phyloP scores from a whole-genome alignment of 176 grass and related monocot species.

The Microstegium vimineum region DNA sequence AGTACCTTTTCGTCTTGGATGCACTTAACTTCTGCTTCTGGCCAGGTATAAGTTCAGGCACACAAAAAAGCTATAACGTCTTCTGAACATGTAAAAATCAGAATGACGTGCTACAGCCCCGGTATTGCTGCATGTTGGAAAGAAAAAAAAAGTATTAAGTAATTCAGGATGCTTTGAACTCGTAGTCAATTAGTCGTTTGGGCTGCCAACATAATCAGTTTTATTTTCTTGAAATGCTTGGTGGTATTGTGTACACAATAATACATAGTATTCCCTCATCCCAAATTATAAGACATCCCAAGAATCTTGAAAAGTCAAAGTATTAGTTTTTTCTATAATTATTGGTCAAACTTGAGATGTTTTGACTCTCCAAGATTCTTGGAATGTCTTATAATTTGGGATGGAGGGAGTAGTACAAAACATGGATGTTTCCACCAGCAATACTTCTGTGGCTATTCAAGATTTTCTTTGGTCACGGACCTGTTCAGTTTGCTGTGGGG shows the following conservation, averaged over 20 bases:
- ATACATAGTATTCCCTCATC: too few relatives aligned
- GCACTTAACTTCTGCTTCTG: slow-evolving; percentile 93
- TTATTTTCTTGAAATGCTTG: not conserved
- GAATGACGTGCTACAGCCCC: not conserved
- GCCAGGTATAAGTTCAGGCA: slow-evolving; percentile 64
- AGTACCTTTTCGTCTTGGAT: slow-evolving; percentile 88
- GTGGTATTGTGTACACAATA: not conserved
- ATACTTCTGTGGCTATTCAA: not conserved
- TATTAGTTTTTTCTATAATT: too few relatives aligned
- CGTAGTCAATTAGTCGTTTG: not conserved
- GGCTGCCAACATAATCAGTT: not conserved
- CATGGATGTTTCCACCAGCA: not conserved
- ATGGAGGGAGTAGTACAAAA: not conserved
- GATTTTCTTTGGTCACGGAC: not conserved
- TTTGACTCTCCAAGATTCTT: too few relatives aligned
- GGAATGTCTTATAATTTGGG: too few relatives aligned
- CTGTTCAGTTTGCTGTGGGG: not conserved
- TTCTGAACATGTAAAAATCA: not conserved
- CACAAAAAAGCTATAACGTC: too few relatives aligned
- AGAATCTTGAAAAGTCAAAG: too few relatives aligned
- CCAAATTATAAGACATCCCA: too few relatives aligned
- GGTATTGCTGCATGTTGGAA: not conserved
- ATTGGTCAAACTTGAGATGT: too few relatives aligned
- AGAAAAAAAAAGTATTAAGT: not conserved
- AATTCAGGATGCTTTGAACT: not conserved